Evolutionary conservation across 805 yeast species (phyloP).

Genomic region (Hemisphaericaspora nanyangensis): DNA sequence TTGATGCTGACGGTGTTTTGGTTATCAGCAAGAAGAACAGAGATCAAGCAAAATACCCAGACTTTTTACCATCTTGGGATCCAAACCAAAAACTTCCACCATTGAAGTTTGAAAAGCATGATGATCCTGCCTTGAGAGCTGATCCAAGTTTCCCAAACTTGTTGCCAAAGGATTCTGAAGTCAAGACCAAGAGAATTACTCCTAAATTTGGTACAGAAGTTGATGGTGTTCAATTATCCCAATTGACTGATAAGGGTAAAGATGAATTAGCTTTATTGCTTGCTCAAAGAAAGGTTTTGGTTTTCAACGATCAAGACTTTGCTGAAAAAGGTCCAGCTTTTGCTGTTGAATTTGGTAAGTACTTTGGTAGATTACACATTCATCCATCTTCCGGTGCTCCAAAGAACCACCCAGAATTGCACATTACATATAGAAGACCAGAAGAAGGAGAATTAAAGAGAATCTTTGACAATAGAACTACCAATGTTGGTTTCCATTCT

Average conservation of each 20-base stretch:
- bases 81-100: slow-evolving; percentile 52
- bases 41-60: slow-evolving; percentile 40
- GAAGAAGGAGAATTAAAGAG: slow-evolving; percentile 34
- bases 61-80: slow-evolving; percentile 67
- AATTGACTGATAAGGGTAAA: slow-evolving; percentile 49
- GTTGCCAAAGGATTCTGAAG: slow-evolving; percentile 34
- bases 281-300: slow-evolving; percentile 68
- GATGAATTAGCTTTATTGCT: slow-evolving; percentile 67
- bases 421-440: slow-evolving; percentile 54
- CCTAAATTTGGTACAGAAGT: slow-evolving; percentile 72
- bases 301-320: slow-evolving; percentile 65
- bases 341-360: slow-evolving; percentile 51
- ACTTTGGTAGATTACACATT: slow-evolving; percentile 68
- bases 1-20: slow-evolving; percentile 45
- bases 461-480: slow-evolving; percentile 30
- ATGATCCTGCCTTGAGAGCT: slow-evolving; percentile 67
- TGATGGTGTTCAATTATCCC: slow-evolving; percentile 55
- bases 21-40: slow-evolving; percentile 41
- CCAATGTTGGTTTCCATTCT: slow-evolving; percentile 58
- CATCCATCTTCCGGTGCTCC: slow-evolving; percentile 78
- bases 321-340: slow-evolving; percentile 47
- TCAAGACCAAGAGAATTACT: slow-evolving; percentile 42
- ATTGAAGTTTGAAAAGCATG: slow-evolving; percentile 50
- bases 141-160: slow-evolving; percentile 53
- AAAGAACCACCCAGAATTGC: slow-evolving; percentile 58